A percentile compares a stretch with the other conserved stretches of the same genome.
These are phyloP conservation scores for Podospora comata DNA, from an alignment of 495 filamentous ascomycete genomes.

Conservation along the genomic window DNA sequence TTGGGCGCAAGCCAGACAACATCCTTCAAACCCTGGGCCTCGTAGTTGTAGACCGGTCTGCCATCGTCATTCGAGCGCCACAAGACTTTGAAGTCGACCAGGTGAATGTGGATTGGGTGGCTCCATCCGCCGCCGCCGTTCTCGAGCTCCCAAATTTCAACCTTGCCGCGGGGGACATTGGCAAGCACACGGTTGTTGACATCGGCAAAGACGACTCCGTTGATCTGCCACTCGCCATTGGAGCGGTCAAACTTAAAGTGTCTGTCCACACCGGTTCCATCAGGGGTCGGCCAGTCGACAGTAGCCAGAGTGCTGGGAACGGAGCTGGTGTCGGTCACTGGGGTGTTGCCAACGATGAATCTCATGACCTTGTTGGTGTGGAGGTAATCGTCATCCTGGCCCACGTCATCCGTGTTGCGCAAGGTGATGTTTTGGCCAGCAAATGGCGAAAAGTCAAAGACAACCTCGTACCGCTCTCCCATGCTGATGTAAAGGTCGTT, in stretches of 20 bases:
- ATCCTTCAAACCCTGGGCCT: conserved; percentile 50
- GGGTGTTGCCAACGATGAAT: conserved; percentile 45
- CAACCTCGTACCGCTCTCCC: conserved; percentile 55
- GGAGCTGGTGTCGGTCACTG: conserved; percentile 28
- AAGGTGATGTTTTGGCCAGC: conserved; percentile 49
- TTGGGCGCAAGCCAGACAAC: conserved; percentile 47
- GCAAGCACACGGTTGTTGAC: conserved; percentile 52
- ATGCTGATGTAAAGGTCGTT: conserved; percentile 45
- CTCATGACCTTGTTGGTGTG: conserved; percentile 53
- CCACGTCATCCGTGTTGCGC: conserved; percentile 43
- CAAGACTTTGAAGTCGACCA: conserved; percentile 55
- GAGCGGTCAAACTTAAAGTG: conserved; percentile 46
- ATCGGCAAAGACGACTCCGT: conserved; percentile 50
- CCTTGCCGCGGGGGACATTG: conserved; percentile 43
- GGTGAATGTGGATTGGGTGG: conserved; percentile 58
- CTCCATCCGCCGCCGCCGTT: conserved; percentile 48
- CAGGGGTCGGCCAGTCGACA: conserved; percentile 24
- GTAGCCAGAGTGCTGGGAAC: conserved; percentile 13
- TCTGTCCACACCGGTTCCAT: conserved; percentile 24
- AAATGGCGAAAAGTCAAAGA: conserved; percentile 51
- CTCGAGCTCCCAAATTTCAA: conserved; percentile 52
- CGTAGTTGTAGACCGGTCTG: conserved; percentile 44
- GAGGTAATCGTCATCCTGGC: conserved; percentile 44
- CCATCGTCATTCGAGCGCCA: conserved; percentile 39
- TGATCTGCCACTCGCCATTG: conserved; percentile 48